phyloP scores from a whole-genome alignment of 2,329 filamentous ascomycete genomes.

The Cordyceps tenuipes region DNA sequence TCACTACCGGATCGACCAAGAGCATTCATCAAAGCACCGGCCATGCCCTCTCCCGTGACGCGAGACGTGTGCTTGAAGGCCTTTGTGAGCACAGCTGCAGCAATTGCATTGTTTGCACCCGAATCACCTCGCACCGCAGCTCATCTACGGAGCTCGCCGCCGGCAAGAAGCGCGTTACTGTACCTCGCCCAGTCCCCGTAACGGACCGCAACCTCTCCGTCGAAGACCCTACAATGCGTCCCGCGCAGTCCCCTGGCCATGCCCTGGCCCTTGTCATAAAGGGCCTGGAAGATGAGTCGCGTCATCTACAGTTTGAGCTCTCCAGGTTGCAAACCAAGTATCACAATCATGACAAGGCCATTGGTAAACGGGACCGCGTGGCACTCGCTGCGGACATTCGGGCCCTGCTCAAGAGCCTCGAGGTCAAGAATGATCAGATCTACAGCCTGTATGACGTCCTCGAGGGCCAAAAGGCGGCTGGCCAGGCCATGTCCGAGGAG shows the following conservation, averaged over 20 bases:
- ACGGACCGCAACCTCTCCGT: conserved; percentile 47
- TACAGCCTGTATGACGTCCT: conserved; percentile 79
- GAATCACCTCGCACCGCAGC: conserved; percentile 40
- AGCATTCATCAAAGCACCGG: conserved; percentile 22
- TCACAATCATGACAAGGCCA: conserved; percentile 56
- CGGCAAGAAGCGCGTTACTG: conserved; percentile 51
- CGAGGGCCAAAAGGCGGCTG: conserved; percentile 64
- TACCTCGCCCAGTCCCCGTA: conserved; percentile 57
- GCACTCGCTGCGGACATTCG: conserved; percentile 53
- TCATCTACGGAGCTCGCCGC: conserved; percentile 28
- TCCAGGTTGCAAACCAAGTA: conserved; percentile 53
- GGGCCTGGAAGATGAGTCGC: conserved; percentile 68
- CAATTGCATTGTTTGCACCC: conserved; percentile 50
- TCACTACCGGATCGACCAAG: conserved; percentile 10
- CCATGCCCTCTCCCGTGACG: conserved; percentile 42
- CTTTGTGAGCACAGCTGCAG: conserved; percentile 46
- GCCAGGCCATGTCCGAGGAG: conserved; percentile 53
- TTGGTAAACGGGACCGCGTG: conserved; percentile 57
- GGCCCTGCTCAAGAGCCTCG: conserved; percentile 52
- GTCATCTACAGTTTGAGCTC: conserved; percentile 66
- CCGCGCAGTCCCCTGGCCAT: conserved; percentile 58
- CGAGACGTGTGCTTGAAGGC: conserved; percentile 43
- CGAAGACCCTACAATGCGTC: conserved; percentile 52
- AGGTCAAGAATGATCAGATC: conserved; percentile 69
- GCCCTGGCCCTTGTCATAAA: conserved; percentile 81